Conservation (phyloP, 352 stramenopile species). For the Phytophthora litchii region DNA sequence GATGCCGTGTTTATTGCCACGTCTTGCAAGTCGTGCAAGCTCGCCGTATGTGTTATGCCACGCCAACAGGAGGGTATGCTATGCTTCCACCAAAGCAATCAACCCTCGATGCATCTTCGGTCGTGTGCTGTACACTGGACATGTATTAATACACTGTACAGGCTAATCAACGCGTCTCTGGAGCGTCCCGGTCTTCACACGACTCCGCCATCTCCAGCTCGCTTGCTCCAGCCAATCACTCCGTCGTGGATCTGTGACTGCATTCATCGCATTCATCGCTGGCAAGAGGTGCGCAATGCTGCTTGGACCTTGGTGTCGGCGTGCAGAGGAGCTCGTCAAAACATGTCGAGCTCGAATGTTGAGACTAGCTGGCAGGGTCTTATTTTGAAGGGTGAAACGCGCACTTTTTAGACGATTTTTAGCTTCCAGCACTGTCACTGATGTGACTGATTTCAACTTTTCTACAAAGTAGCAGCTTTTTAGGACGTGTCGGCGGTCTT, state of each 20-base stretch:
- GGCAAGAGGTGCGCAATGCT: background rate
- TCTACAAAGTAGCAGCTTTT: too few species aligned
- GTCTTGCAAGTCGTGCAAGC: background rate
- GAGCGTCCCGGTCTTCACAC: background rate
- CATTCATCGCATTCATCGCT: background rate
- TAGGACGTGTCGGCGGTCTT: too few species aligned
- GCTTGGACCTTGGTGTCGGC: background rate
- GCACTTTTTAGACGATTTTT: constrained; percentile 3
- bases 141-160: too few species aligned
- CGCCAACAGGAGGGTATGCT: background rate
- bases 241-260: background rate
- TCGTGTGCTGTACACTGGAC: too few species aligned
- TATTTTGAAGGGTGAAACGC: constrained; percentile 8
- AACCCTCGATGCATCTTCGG: background rate
- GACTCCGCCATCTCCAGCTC: background rate
- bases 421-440: too few species aligned
- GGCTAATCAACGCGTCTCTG: constrained; percentile 3
- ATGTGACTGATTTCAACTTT: too few species aligned
- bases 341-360: background rate
- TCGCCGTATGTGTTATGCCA: background rate
- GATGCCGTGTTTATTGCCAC: background rate
- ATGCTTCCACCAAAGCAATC: constrained; percentile 19
- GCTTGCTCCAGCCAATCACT: background rate
- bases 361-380: background rate
- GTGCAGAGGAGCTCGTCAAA: background rate